Evolutionary conservation across 2,329 filamentous ascomycete genomes (phyloP), one percentile per base, ranked within the genome.

Genomic region (Macrophomina phaseolina): DNA sequence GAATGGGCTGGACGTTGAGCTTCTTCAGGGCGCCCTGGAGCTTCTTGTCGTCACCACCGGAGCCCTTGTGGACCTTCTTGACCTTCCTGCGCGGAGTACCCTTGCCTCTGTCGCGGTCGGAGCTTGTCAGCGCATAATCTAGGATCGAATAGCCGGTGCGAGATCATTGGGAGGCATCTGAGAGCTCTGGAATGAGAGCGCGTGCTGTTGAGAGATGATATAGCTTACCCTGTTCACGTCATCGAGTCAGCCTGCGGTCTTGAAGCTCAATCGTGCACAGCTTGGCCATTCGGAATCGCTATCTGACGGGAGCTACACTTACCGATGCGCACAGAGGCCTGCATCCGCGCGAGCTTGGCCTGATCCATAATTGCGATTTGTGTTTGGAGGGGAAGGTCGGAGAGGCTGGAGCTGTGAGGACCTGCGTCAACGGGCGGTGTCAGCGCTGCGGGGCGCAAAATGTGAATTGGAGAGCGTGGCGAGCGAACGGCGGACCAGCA

Each of bases 1-100:
- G 94, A 84, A 99, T 98, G 78, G 95, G 95, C 89, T 99, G 95
- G 68, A 97, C 94, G 85, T 98, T 98, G 82, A 99, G 90, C 91
- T 99, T 99, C 92, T 99, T 99, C 74, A 99, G 88, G 70, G 93
- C 86, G 70, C 90, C 89, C 86, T 99, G 95, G 72, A 99, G 92
- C 90, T 99, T 99, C 92, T 97, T 98, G 90, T 99, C 95, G 81
- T 99, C 95, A 82, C 92, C 93, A 80, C 91, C 93, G 73, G 91
- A 91, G 82, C 89, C 92, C 82, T 93, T 93, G 84, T 96, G 92
- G 74, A 94, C 92, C 85, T 97, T 96, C 93, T 98, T 99, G 83
- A 95, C 91, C 89, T 97, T 96, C 86, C 95, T 89, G 86, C 95
- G 89, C 80, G 95, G 95, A 75, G 95, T 97, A 77, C 95, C 95